Percentiles rank a stretch among this genome's conserved stretches.
Evolutionary conservation across 2,329 filamentous ascomycete genomes (phyloP).

Genomic region (Hortaea werneckii): DNA sequence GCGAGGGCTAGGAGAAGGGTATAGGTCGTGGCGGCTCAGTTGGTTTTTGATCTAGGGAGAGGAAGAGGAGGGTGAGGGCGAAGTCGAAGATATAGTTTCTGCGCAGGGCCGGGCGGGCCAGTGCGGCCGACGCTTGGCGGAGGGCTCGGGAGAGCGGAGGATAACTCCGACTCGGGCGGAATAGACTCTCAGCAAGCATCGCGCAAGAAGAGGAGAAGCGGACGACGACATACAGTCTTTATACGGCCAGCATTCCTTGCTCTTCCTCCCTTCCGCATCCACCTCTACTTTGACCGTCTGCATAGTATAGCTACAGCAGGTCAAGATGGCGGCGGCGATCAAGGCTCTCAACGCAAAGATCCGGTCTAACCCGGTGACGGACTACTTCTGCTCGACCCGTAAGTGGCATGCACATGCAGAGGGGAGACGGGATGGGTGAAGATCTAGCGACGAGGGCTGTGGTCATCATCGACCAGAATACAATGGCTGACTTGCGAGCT

Average conservation of each 20-base stretch:
- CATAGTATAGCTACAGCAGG: neutral
- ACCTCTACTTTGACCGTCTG: neutral
- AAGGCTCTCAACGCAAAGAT: slow-evolving; percentile 45
- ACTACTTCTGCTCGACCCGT: slow-evolving; percentile 47
- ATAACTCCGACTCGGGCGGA: neutral
- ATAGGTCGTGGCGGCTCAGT: neutral
- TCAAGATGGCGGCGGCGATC: slow-evolving; percentile 42
- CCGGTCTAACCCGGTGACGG: slow-evolving; percentile 38
- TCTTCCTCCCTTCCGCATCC: no score
- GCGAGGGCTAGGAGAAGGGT: neutral
- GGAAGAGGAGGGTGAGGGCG: neutral
- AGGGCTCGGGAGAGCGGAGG: neutral
- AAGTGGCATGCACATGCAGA: slow-evolving; percentile 20
- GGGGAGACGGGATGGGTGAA: neutral
- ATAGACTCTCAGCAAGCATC: neutral
- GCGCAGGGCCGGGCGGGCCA: neutral
- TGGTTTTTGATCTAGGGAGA: neutral
- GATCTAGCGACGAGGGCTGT: neutral
- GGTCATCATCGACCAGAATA: neutral
- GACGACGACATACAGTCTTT: no score
- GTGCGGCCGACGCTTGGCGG: neutral
- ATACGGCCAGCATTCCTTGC: no score
- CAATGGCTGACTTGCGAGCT: neutral
- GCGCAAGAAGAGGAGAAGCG: neutral
- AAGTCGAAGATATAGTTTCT: neutral